phyloP scores from a whole-genome alignment of 2,329 filamentous ascomycete species.

The Akanthomyces lecanii region DNA sequence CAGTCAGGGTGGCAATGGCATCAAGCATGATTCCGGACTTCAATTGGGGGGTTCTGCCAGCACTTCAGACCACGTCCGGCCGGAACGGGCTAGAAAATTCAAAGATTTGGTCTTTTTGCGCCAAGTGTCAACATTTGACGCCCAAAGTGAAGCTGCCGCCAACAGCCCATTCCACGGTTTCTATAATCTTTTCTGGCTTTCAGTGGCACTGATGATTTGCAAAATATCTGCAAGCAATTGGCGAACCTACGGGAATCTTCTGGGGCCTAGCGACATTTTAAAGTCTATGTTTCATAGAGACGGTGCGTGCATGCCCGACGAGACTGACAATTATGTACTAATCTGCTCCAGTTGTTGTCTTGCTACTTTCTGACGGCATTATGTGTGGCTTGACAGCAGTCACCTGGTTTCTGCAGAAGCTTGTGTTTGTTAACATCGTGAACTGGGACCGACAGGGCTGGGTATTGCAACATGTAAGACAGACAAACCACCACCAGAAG shows the following conservation, averaged over 20 bases:
- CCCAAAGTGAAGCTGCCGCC: conserved; percentile 59
- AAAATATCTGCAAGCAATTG: conserved; percentile 67
- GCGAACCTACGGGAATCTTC: conserved; percentile 60
- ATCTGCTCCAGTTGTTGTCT: conserved; percentile 40
- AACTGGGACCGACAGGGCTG: conserved; percentile 67
- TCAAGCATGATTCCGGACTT: conserved; percentile 23
- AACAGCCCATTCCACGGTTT: conserved; percentile 74
- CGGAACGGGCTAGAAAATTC: conserved; percentile 28
- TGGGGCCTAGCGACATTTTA: conserved; percentile 70
- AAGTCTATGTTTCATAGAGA: conserved; percentile 58
- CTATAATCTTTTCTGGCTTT: conserved; percentile 75
- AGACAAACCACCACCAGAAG: neutral
- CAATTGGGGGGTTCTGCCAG: conserved; percentile 18
- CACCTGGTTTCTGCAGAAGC: conserved; percentile 60
- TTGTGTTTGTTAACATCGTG: conserved; percentile 55
- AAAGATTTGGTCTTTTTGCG: conserved; percentile 63
- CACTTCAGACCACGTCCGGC: conserved; percentile 7
- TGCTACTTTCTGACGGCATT: conserved; percentile 61
- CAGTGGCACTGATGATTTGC: conserved; percentile 61
- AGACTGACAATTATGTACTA: neutral
- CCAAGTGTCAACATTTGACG: conserved; percentile 70
- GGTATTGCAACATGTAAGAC: conserved; percentile 63
- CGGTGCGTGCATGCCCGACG: conserved; percentile 27
- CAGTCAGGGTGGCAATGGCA: neutral
- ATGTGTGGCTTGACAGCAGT: conserved; percentile 65